Conservation (phyloP, 495 filamentous ascomycete species). For the Aspergillus bertholletiae region DNA sequence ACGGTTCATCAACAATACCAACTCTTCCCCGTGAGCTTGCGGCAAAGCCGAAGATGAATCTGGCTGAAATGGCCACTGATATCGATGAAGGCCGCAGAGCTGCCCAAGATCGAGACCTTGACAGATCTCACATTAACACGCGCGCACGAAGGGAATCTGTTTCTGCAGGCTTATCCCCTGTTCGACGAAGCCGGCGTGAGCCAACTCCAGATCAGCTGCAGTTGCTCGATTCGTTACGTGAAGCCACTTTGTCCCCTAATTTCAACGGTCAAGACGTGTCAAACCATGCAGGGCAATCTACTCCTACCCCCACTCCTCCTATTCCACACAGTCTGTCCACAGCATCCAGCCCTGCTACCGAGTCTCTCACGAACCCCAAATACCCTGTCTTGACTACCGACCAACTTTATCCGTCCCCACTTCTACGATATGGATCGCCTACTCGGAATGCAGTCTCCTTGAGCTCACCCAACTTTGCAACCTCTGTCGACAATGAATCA, state of each 20-base stretch:
- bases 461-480: conserved; percentile 23
- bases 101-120: conserved; percentile 21
- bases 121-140: background rate
- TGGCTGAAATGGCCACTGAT: conserved; percentile 21
- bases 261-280: conserved; percentile 5
- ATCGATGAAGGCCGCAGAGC: conserved; percentile 23
- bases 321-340: conserved; percentile 33
- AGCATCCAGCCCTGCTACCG: conserved; percentile 26
- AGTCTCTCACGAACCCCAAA: conserved; percentile 15
- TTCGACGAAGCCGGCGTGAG: conserved; percentile 25
- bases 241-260: conserved; percentile 21
- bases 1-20: conserved; percentile 28
- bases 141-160: conserved; percentile 11
- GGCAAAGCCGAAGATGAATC: conserved; percentile 16
- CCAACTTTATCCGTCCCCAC: conserved; percentile 33
- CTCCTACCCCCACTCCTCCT: conserved; percentile 38
- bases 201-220: conserved; percentile 43
- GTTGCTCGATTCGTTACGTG: conserved; percentile 29
- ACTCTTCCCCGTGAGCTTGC: conserved; percentile 23
- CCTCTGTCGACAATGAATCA: conserved; percentile 35
- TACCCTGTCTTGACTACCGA: conserved; percentile 21
- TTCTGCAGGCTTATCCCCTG: conserved; percentile 12
- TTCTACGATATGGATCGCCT: conserved; percentile 19
- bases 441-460: conserved; percentile 4
- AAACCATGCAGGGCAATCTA: conserved; percentile 20